Conservation (phyloP, 495 filamentous ascomycete genomes). For the Niebla homalea region DNA sequence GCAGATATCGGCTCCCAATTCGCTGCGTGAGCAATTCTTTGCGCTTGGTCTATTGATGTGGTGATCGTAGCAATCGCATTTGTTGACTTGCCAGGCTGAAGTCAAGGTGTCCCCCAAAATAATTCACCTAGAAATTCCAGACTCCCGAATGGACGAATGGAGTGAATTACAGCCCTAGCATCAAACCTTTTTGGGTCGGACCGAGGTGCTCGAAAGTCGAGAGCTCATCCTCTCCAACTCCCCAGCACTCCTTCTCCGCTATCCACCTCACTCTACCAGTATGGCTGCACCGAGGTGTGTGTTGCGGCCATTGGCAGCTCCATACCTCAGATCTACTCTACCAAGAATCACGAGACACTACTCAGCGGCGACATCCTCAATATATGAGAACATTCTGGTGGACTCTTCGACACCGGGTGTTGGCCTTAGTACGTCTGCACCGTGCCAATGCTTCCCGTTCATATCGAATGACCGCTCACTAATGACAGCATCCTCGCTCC, state of each 20-base stretch:
- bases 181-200: neutral
- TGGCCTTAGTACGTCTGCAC: slow-evolving; percentile 53
- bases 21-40: no score
- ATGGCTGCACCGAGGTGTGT: slow-evolving; percentile 8
- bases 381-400: slow-evolving; percentile 71
- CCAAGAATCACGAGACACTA: slow-evolving; percentile 40
- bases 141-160: neutral
- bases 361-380: slow-evolving; percentile 38
- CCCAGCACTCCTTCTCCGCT: neutral
- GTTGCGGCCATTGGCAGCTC: slow-evolving; percentile 46
- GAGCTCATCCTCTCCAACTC: neutral
- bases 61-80: no score
- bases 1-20: neutral
- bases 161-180: neutral
- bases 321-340: slow-evolving; percentile 28
- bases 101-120: no score
- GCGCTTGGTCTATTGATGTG: no score
- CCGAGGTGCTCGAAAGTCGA: neutral
- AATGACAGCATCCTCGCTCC: slow-evolving; percentile 7
- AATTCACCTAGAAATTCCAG: no score
- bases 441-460: no score
- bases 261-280: neutral
- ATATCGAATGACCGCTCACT: neutral
- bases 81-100: no score
- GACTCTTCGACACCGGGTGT: slow-evolving; percentile 78